phyloP scores from a whole-genome alignment of 78 protist genomes.

The Dictyostelium capitatum region DNA sequence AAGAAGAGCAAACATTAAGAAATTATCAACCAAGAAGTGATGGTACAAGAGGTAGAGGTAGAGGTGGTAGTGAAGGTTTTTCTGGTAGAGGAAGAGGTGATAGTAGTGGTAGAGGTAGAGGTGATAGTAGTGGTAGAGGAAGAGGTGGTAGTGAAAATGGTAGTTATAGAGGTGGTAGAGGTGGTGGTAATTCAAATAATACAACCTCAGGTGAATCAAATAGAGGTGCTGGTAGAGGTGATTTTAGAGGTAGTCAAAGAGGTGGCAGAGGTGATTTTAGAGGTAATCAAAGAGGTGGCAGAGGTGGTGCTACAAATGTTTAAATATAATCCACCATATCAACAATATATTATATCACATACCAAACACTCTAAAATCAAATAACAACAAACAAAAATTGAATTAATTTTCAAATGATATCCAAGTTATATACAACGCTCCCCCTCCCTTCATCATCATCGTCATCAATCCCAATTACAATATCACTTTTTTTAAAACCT shows the following conservation, averaged over 20 bases:
- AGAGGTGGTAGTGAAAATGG: neutral
- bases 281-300: slow-evolving; percentile 28
- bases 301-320: slow-evolving; percentile 5
- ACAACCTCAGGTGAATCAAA: neutral
- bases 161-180: slow-evolving; percentile 21
- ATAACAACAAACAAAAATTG: no score
- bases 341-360: no score
- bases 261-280: slow-evolving; percentile 22
- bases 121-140: neutral
- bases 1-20: slow-evolving; percentile 66
- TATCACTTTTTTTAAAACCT: no score
- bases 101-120: slow-evolving; percentile 38
- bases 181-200: neutral
- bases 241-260: neutral
- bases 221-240: slow-evolving; percentile 16
- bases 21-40: slow-evolving; percentile 13
- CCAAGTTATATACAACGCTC: no score
- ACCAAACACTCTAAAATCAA: no score
- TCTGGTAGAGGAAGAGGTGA: slow-evolving; percentile 39
- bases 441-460: no score
- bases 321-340: no score
- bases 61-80: slow-evolving; percentile 11
- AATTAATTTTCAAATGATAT: no score
- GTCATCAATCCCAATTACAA: no score
- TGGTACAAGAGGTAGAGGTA: slow-evolving; percentile 19